Conservation (phyloP, 2,329 filamentous ascomycete species). For the Drechslerella coelobrocha region DNA sequence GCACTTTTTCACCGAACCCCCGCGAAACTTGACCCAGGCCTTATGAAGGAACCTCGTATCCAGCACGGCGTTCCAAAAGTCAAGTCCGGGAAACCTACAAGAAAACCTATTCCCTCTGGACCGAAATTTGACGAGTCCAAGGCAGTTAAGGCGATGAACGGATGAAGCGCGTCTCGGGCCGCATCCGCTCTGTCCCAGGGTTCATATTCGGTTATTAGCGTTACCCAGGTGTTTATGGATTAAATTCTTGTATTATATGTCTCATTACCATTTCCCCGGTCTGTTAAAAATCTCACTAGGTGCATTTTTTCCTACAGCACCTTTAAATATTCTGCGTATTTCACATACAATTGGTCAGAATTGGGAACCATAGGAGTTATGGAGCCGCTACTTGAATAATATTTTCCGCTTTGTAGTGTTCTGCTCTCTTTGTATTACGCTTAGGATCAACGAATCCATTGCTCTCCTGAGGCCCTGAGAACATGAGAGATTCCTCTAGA, state of each 20-base stretch:
- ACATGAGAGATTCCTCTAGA: too few relatives aligned
- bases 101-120: conserved; percentile 48
- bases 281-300: neutral
- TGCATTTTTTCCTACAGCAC: neutral
- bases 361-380: conserved; percentile 10
- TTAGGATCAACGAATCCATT: too few relatives aligned
- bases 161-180: neutral
- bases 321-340: neutral
- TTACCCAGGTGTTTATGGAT: too few relatives aligned
- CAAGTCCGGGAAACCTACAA: conserved; percentile 56
- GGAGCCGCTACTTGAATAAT: neutral
- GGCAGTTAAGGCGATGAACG: conserved; percentile 8
- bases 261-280: neutral
- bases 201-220: too few relatives aligned
- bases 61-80: conserved; percentile 83
- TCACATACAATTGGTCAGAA: neutral
- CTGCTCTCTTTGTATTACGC: neutral
- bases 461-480: too few relatives aligned
- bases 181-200: too few relatives aligned
- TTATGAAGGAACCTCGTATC: conserved; percentile 90
- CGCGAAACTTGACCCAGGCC: conserved; percentile 78
- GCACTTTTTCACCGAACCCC: conserved; percentile 67
- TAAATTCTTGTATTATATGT: neutral
- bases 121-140: conserved; percentile 60
- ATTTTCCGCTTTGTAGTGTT: neutral